Conservation (phyloP, 768 basidiomycete species). For the Calocera viscosa region DNA sequence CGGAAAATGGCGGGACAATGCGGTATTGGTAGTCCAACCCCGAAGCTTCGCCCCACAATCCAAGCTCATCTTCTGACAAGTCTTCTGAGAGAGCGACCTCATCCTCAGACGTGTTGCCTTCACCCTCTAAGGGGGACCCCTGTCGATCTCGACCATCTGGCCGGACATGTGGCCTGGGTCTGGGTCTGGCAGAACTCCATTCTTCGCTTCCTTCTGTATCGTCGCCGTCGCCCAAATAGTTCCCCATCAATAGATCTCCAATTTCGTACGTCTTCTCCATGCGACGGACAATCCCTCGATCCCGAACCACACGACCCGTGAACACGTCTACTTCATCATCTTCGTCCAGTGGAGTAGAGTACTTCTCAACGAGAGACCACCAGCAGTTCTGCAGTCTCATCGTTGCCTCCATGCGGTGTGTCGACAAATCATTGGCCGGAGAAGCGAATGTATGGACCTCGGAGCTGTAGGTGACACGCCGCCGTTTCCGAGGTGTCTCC, state of each 20-base stretch:
- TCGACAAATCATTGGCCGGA: neutral
- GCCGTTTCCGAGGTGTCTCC: neutral
- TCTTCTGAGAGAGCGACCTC: neutral
- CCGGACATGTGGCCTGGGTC: neutral
- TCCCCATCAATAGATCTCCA: neutral
- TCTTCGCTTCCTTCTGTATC: neutral
- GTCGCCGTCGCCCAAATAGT: neutral
- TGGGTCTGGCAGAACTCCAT: neutral
- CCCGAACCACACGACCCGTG: neutral
- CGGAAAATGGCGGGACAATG: neutral
- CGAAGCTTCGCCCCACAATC: neutral
- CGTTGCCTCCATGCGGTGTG: neutral
- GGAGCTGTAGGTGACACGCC: neutral
- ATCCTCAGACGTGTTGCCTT: neutral
- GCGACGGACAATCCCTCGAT: neutral
- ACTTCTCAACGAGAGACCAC: slow-evolving; percentile 3
- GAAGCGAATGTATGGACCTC: neutral
- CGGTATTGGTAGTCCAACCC: slow-evolving; percentile 1
- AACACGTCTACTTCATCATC: neutral
- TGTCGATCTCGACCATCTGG: neutral
- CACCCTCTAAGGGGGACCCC: neutral
- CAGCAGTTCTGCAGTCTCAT: neutral
- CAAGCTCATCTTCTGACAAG: neutral
- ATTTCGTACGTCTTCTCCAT: neutral
- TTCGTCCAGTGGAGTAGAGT: neutral